Evolutionary conservation across 257 asterid genomes (phyloP), one percentile per base, ranked within the genome.

Genomic region (Handroanthus guayacan): DNA sequence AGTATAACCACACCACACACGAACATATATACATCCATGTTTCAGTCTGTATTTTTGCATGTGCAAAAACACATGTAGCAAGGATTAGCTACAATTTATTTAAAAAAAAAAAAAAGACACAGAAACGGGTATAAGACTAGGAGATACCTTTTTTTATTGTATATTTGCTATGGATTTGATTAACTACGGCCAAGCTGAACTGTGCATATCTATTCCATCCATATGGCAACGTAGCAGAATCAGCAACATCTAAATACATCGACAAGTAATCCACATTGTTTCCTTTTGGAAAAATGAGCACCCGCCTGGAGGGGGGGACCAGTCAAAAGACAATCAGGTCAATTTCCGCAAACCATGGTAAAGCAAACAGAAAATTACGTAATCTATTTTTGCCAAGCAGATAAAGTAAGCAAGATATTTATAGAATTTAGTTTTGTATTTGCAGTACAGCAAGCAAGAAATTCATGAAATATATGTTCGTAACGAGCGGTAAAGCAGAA

Each of bases 201-300:
- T 86, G 84, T 51, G 89, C 85, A 70, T 74, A 81, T 86, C 85
- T 82, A 75, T 61, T 81, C 92, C 92, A 88, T 51, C 89, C 92
- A 74, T 79, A 78, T 11, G 92, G 90, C 88, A 88, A 84, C 76
- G 74, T 69, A 47, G 80, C 75, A 9, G 89, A 81, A 84, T 88
- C 90, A 48, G 88, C 89, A 76, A 84, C 90, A 69, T 82, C 92
- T 79, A 88, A 81, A 79, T 88, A 88, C 89, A 82, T 77, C n/a
- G 92, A 88, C 82, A 88, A 79, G 81, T 64, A 73, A 75, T 83
- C 91, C 78, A 74, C 88, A 75, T 86, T 86, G 75, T 88, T 88
- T 52, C 93, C 91, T 58, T 83, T 86, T 0, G 88, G 88, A 77
- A 86, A 86, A 62, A 86, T 81, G 63, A 88, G 87, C 82, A 88